Evolutionary conservation across 2,329 filamentous ascomycete species (phyloP).

Genomic region (Alternaria triticina): DNA sequence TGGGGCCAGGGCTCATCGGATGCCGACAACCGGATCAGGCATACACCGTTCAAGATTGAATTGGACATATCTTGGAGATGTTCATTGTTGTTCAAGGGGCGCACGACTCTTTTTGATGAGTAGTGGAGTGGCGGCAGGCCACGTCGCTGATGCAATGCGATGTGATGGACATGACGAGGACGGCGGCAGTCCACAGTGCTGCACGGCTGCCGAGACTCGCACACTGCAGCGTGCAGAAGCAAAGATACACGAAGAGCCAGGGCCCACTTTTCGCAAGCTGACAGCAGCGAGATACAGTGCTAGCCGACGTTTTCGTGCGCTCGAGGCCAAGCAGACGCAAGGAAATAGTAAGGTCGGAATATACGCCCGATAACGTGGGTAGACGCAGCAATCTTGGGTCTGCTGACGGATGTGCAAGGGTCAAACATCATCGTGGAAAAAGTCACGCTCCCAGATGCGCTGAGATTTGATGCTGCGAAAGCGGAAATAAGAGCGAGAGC

Average conservation of each 20-base stretch:
- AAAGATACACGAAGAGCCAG: slow-evolving; percentile 16
- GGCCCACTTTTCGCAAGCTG: slow-evolving; percentile 19
- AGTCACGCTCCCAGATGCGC: background rate
- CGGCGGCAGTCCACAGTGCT: slow-evolving; percentile 9
- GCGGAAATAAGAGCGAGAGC: slow-evolving; percentile 18
- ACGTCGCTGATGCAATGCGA: slow-evolving; percentile 10
- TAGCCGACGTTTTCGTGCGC: slow-evolving; percentile 22
- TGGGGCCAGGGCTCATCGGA: slow-evolving; percentile 14
- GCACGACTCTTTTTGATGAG: background rate
- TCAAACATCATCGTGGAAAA: slow-evolving; percentile 1
- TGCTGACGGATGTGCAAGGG: slow-evolving; percentile 17
- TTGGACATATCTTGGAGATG: background rate
- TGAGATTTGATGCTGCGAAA: slow-evolving; percentile 1
- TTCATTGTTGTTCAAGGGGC: background rate
- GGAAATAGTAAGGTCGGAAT: slow-evolving; percentile 1
- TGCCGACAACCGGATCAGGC: slow-evolving; percentile 15
- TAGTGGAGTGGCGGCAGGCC: background rate
- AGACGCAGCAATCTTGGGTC: slow-evolving; percentile 9
- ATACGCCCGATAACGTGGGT: slow-evolving; percentile 3
- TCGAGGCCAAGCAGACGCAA: slow-evolving; percentile 6
- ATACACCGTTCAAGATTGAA: background rate
- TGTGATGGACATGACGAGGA: slow-evolving; percentile 7
- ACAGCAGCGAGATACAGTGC: slow-evolving; percentile 22
- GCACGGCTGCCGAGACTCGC: slow-evolving; percentile 7
- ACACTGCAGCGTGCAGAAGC: slow-evolving; percentile 18